Base-by-base conservation (phyloP, 306 rosid species). In the Parietaria judaica region DNA sequence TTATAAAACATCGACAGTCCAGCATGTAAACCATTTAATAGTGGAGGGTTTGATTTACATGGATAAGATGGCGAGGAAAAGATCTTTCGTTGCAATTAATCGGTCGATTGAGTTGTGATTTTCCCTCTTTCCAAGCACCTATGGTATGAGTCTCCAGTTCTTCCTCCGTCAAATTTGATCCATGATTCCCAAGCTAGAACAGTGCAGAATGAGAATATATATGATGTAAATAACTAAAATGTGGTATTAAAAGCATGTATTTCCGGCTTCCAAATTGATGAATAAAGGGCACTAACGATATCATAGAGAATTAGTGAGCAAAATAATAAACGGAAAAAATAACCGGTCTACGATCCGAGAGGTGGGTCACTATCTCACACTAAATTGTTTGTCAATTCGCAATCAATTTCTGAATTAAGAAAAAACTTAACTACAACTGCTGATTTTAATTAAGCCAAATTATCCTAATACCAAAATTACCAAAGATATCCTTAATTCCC, bases 121-220 rank as follows among this genome's bases (percentile, higher is more conserved):
- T 89, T 14, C 83, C 89, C 74, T 74, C 89, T 80, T 89, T 89
- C 97, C 97, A 89, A 36, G 89, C 95, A 31, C 83, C 85, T 69
- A 89, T 77, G 52, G 97, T 86, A 80, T 86, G 95, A 66, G 83
- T 89, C 71, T 86, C 92, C 41, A 89, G 89, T 79, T 89, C 80
- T 73, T 89, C 95, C 79, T 86, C 95, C 2, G 95, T 78, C 81
- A 89, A 69, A 74, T 74, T 78, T 75, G 95, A 76, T 59, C 89
- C 95, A 78, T 72, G 92, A 67, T 67, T 84, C 61, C 95, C 87
- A 76, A 89, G 83, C 97, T 89, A 76, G 66, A 81, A 83, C 2
- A 23, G 45, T 41, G 9, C 45, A 70, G 34, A 69, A 3, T 50
- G 31, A 23, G 31, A 62, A 63, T 8, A n/a, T 5, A 51, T 34